phyloP scores from a whole-genome alignment of 306 rosid species.

The Prunus padus region DNA sequence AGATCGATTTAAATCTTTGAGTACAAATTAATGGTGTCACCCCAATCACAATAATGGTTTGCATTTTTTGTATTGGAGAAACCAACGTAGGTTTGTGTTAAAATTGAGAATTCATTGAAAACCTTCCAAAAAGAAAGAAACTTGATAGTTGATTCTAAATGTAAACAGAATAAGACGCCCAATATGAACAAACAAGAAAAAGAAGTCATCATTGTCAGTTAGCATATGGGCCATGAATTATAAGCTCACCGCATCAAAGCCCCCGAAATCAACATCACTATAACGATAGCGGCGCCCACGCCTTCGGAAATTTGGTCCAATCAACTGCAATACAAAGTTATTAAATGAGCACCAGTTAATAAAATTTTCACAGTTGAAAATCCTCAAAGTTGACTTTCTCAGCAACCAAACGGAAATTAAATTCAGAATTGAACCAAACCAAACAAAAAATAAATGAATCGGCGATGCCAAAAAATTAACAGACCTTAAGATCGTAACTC shows the following conservation, averaged over 20 bases:
- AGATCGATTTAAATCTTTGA: conserved; percentile 5
- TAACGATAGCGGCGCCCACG: conserved; percentile 23
- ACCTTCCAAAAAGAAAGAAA: neutral
- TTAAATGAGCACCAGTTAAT: neutral
- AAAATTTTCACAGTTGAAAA: neutral
- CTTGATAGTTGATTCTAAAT: neutral
- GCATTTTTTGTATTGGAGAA: neutral
- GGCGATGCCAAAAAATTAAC: neutral
- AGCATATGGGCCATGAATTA: neutral
- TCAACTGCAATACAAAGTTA: conserved; percentile 37
- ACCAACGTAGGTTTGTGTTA: neutral
- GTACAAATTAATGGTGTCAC: neutral
- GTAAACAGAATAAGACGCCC: neutral
- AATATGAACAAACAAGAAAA: neutral
- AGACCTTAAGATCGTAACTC: conserved; percentile 16
- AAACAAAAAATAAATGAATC: neutral
- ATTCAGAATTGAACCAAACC: neutral
- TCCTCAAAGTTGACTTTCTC: neutral
- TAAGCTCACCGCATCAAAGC: conserved; percentile 53
- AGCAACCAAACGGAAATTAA: conserved; percentile 3
- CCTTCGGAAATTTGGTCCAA: conserved; percentile 23
- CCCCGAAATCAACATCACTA: conserved; percentile 31
- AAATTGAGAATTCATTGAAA: neutral
- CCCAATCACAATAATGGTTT: neutral
- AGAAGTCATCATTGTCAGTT: too few species aligned